Evolutionary conservation across 2,329 filamentous ascomycete genomes (phyloP).

Genomic region (Aspergillus fischeri): DNA sequence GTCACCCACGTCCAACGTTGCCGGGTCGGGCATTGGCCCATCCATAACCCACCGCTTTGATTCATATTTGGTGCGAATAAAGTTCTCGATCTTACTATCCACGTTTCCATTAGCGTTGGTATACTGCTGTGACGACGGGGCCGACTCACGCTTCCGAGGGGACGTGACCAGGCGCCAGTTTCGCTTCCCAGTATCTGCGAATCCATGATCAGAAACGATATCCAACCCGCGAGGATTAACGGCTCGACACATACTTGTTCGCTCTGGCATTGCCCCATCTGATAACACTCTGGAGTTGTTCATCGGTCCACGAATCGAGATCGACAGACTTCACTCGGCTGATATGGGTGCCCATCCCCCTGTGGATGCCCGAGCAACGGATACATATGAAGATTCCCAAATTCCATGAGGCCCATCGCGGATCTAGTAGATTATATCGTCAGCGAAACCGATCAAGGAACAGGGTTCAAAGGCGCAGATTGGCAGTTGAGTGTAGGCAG

Average conservation of each 20-base stretch:
- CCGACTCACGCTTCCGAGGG: slow-evolving; percentile 72
- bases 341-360: slow-evolving; percentile 98
- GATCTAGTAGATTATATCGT: slow-evolving; percentile 56
- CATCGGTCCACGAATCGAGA: slow-evolving; percentile 96
- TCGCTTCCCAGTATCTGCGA: slow-evolving; percentile 81
- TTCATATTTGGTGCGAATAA: slow-evolving; percentile 98
- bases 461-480: background rate
- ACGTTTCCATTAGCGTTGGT: slow-evolving; percentile 8
- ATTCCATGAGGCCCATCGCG: slow-evolving; percentile 99
- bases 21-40: slow-evolving; percentile 87
- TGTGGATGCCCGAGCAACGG: slow-evolving; percentile 95
- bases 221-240: background rate
- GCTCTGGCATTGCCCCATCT: slow-evolving; percentile 95
- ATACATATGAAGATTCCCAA: slow-evolving; percentile 97
- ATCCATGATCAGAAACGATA: slow-evolving; percentile 9
- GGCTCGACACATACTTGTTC: slow-evolving; percentile 65
- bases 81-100: slow-evolving; percentile 90
- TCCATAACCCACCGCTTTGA: slow-evolving; percentile 99
- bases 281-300: slow-evolving; percentile 89
- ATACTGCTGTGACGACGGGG: background rate
- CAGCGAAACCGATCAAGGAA: slow-evolving; percentile 3
- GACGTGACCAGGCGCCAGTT: slow-evolving; percentile 82
- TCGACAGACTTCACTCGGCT: slow-evolving; percentile 97
- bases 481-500: background rate
- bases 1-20: slow-evolving; percentile 80